phyloP scores from a whole-genome alignment of 75 land plant genomes.

The Pinus tabuliformis region DNA sequence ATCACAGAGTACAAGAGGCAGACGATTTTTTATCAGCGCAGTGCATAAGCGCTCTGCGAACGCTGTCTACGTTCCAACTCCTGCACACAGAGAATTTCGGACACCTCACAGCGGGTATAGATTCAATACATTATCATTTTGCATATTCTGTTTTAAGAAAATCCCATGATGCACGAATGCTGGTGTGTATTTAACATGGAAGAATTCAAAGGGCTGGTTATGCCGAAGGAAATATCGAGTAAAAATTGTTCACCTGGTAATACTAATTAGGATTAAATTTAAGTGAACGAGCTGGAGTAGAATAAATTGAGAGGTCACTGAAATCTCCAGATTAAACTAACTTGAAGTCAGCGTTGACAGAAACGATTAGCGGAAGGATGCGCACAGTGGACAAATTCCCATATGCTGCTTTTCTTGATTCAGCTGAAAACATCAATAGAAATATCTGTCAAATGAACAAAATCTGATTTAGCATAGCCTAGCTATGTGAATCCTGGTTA shows the following conservation, averaged over 20 bases:
- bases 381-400: too few relatives aligned
- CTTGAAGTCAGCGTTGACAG: too few relatives aligned
- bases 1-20: neutral
- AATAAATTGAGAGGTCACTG: neutral
- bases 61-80: constrained; percentile 45
- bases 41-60: neutral
- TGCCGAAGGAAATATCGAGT: neutral
- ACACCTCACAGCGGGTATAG: constrained; percentile 81
- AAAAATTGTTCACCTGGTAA: neutral
- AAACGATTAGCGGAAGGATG: too few relatives aligned
- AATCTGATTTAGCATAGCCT: too few relatives aligned
- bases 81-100: constrained; percentile 33
- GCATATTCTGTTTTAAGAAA: neutral
- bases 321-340: too few relatives aligned
- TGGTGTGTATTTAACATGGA: too few relatives aligned
- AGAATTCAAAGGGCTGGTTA: neutral
- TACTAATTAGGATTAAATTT: neutral
- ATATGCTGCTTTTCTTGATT: too few relatives aligned
- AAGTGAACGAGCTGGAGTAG: neutral
- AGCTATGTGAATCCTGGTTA: too few relatives aligned
- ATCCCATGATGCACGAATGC: neutral
- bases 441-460: too few relatives aligned
- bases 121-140: neutral
- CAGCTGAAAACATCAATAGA: too few relatives aligned
- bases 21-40: neutral